A percentile compares a stretch with the other conserved stretches of the same genome.
Conservation (phyloP, 208 protist species). For the Novymonas esmeraldas region DNA sequence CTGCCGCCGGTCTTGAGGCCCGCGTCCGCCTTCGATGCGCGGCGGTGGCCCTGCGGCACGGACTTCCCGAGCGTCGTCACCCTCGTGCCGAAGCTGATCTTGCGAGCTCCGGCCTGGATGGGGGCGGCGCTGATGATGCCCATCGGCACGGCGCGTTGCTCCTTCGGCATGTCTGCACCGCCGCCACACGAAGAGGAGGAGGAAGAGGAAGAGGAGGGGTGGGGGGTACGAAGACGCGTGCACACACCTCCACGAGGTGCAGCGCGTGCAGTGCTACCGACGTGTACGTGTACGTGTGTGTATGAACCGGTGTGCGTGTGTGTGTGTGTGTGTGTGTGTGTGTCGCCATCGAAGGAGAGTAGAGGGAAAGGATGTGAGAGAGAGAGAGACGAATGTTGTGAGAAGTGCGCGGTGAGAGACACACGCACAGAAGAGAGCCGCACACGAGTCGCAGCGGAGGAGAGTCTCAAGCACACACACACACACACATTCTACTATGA, state of each 20-base stretch:
- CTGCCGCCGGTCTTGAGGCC: constrained; percentile 74
- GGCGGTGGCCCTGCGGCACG: constrained; percentile 32
- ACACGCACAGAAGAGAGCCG: too few species aligned
- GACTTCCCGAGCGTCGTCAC: constrained; percentile 76
- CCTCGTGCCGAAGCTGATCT: constrained; percentile 83
- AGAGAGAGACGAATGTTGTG: not conserved
- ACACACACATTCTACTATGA: too few species aligned
- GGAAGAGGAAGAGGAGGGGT: not conserved
- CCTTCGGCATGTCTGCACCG: constrained; percentile 67
- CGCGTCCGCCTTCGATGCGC: constrained; percentile 34
- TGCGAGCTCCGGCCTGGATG: constrained; percentile 45
- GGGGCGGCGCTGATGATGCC: constrained; percentile 82
- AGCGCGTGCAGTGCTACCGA: too few species aligned
- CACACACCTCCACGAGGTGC: too few species aligned
- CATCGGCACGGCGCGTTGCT: constrained; percentile 72
- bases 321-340: too few species aligned
- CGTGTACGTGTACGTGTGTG: too few species aligned
- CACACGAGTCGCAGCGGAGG: too few species aligned
- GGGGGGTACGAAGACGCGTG: too few species aligned
- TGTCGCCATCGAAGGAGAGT: not conserved
- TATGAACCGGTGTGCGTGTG: too few species aligned
- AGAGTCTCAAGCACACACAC: not conserved
- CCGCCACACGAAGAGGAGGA: not conserved
- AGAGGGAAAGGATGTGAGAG: not conserved
- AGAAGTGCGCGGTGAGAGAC: not conserved